These are phyloP conservation scores for Coemansia asiatica DNA, from an alignment of 192 early-diverging fungal species.

Conservation along the genomic window DNA sequence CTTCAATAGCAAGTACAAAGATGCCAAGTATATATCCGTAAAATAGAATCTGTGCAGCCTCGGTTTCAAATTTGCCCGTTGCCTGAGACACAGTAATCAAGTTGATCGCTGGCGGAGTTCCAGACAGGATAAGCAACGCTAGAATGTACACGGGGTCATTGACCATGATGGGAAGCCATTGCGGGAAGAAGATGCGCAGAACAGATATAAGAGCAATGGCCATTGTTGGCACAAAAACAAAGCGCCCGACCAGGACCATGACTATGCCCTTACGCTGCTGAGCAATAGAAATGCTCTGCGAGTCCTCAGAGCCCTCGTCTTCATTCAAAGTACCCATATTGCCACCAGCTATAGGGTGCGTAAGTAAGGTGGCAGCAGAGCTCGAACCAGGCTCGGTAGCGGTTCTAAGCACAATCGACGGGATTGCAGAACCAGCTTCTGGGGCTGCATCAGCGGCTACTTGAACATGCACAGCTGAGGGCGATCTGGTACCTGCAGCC, in stretches of 20 bases:
- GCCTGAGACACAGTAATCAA: conserved; percentile 70
- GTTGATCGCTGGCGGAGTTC: conserved; percentile 71
- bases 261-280: conserved; percentile 35
- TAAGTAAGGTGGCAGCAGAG: not conserved
- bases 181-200: conserved; percentile 42
- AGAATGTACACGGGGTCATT: conserved; percentile 67
- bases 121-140: conserved; percentile 61
- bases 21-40: conserved; percentile 63
- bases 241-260: conserved; percentile 44
- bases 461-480: conserved; percentile 11
- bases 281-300: conserved; percentile 1
- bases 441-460: not conserved
- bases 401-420: conserved; percentile 34
- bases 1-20: conserved; percentile 43
- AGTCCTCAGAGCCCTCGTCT: not conserved
- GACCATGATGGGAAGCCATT: conserved; percentile 49
- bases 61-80: conserved; percentile 67
- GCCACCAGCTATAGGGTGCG: not conserved
- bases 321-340: not conserved
- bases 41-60: conserved; percentile 67
- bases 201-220: conserved; percentile 39
- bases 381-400: conserved; percentile 22
- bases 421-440: conserved; percentile 1
- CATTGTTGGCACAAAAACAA: conserved; percentile 53
- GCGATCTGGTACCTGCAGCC: conserved; percentile 7